phyloP scores from a whole-genome alignment of 495 filamentous ascomycete species.

The Corynascus novoguineensis region DNA sequence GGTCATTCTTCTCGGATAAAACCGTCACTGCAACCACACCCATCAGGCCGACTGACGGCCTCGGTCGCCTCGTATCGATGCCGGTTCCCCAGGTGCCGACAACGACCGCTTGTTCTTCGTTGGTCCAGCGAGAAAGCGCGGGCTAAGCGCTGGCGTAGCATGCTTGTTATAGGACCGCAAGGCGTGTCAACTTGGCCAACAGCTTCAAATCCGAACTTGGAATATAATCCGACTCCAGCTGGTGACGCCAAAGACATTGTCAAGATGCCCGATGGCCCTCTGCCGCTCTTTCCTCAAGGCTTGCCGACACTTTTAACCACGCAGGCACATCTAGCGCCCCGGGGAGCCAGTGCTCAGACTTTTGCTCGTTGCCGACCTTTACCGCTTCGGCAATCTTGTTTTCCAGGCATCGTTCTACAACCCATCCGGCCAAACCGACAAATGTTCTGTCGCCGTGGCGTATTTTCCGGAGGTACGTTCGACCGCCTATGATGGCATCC shows the following conservation, averaged over 20 bases:
- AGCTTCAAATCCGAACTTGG: background rate
- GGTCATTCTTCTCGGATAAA: slow-evolving; percentile 7
- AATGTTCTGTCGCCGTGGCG: background rate
- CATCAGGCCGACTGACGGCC: too few relatives aligned
- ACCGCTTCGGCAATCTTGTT: slow-evolving; percentile 3
- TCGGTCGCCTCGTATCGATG: too few relatives aligned
- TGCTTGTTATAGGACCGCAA: background rate
- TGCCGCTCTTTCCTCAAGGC: slow-evolving; percentile 11
- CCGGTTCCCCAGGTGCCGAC: too few relatives aligned
- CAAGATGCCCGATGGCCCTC: background rate
- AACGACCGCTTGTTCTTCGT: too few relatives aligned
- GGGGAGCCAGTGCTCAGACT: slow-evolving; percentile 4
- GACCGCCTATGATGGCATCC: slow-evolving; percentile 7
- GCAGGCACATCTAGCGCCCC: slow-evolving; percentile 10
- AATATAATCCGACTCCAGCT: background rate
- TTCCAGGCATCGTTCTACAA: slow-evolving; percentile 4
- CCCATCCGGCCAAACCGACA: slow-evolving; percentile 12
- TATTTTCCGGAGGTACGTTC: slow-evolving; percentile 8
- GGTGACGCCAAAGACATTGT: background rate
- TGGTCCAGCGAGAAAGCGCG: background rate
- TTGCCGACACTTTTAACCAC: slow-evolving; percentile 10
- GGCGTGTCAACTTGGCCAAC: background rate
- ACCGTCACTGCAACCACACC: too few relatives aligned
- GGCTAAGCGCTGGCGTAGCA: background rate
- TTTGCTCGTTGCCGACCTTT: slow-evolving; percentile 1